Evolutionary conservation across 192 early-diverging fungal species (phyloP).

Genomic region (Bifiguratus adelaidae): DNA sequence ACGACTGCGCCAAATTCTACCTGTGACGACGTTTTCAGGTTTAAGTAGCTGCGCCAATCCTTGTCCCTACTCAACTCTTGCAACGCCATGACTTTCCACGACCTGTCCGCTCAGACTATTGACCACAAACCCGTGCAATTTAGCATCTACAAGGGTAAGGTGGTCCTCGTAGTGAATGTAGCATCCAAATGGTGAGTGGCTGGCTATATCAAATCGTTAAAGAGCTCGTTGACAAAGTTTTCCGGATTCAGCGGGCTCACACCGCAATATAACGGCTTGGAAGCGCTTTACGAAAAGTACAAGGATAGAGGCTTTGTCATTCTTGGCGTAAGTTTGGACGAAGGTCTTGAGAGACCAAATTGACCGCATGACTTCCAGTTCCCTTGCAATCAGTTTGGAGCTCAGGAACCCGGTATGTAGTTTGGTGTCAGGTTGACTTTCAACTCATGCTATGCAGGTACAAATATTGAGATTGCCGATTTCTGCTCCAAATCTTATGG

Average conservation of each 20-base stretch:
- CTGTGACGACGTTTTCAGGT: too few species aligned
- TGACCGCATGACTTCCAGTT: constrained; percentile 25
- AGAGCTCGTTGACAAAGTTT: neutral
- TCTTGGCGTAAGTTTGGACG: constrained; percentile 32
- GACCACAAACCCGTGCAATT: constrained; percentile 29
- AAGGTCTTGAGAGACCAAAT: neutral
- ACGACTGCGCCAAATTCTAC: too few species aligned
- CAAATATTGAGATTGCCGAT: constrained; percentile 14
- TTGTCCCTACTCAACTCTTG: too few species aligned
- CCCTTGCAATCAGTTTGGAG: constrained; percentile 76
- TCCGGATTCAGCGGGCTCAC: constrained; percentile 51
- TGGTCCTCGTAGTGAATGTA: constrained; percentile 75
- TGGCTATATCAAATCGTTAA: neutral
- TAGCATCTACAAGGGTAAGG: constrained; percentile 52
- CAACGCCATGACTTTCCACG: constrained; percentile 36
- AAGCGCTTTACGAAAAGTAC: constrained; percentile 50
- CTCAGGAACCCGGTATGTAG: constrained; percentile 49
- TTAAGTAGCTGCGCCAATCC: too few species aligned
- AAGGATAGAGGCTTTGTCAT: constrained; percentile 57
- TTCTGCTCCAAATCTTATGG: constrained; percentile 61
- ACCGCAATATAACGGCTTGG: constrained; percentile 57
- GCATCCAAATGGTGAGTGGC: constrained; percentile 55
- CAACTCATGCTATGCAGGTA: constrained; percentile 7
- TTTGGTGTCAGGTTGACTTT: too few species aligned
- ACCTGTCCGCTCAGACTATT: constrained; percentile 24